Conservation (phyloP, 1,139 yeast species). For the Saccharomycopsis hybrid region DNA sequence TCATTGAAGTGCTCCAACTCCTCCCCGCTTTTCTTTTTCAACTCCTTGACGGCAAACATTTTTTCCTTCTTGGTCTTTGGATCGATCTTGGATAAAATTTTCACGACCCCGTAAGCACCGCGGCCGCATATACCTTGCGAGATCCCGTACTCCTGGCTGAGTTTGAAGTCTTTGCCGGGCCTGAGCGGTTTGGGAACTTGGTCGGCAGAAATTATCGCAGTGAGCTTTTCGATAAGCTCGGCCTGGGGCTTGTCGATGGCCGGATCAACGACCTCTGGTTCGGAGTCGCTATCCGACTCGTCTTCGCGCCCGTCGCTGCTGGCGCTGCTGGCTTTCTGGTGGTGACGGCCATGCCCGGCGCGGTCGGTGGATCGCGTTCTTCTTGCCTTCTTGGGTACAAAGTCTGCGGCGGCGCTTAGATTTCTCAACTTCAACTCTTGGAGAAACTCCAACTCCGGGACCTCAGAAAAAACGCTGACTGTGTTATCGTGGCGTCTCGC, state of each 20-base stretch:
- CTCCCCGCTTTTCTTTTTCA: slow-evolving; percentile 53
- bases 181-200: slow-evolving; percentile 6
- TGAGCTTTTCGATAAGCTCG: slow-evolving; percentile 17
- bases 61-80: slow-evolving; percentile 38
- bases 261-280: slow-evolving; percentile 19
- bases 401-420: slow-evolving; percentile 2
- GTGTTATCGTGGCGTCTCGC: slow-evolving; percentile 3
- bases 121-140: slow-evolving; percentile 78
- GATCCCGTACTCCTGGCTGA: slow-evolving; percentile 55
- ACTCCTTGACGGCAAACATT: slow-evolving; percentile 79
- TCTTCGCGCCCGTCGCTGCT: too few species aligned
- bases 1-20: slow-evolving; percentile 54
- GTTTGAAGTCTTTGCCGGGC: slow-evolving; percentile 19
- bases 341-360: too few species aligned
- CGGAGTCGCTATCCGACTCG: slow-evolving; percentile 14
- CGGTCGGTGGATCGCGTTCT: not conserved
- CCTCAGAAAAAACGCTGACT: slow-evolving; percentile 12
- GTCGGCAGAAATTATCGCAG: slow-evolving; percentile 4
- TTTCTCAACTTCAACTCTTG: slow-evolving; percentile 12
- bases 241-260: slow-evolving; percentile 20
- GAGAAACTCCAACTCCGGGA: slow-evolving; percentile 9
- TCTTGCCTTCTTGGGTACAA: not conserved
- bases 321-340: too few species aligned
- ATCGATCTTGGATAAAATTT: slow-evolving; percentile 56
- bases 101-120: slow-evolving; percentile 82